Evolutionary conservation across 2,329 filamentous ascomycete genomes (phyloP), one percentile per base, ranked within the genome.

Genomic region (Geosmithia morbida): DNA sequence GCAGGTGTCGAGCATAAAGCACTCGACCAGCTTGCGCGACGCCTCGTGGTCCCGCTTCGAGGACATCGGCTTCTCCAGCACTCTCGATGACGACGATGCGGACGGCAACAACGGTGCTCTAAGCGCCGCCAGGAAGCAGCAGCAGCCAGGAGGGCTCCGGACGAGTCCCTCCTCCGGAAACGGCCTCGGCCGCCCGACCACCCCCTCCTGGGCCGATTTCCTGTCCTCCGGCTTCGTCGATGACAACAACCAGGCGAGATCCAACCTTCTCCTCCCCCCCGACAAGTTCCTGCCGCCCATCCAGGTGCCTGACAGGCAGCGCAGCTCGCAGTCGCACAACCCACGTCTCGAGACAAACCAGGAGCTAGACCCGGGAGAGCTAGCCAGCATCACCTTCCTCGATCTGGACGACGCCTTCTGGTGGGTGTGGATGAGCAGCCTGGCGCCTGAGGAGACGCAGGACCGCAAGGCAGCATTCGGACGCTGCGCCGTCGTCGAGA

Each of bases 351-450:
- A 88, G 53, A 74, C 73, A 14, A 79, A 85, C 47, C 66, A 66
- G 20, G 71, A 78, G 41, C 70, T 96, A 0, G 88, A 96, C 53
- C 92, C 90, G 0, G 92, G 88, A 46, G 92, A 98, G 70, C 74
- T 98, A 49, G 92, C 92, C 29, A 97, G 88, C 60, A 95, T 98
- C 58, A 85, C 78, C 20, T 76, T 76, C 39, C 77, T 97, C 49
- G 83, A 92, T 52, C 72, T 98, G 5, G 92, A 98, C 56, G 90
- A 97, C 61, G 84, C 88, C 1, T 98, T 98, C 63, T 98, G 92
- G 92, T 97, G 92, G 90, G 92, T 97, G 3, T 98, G 92, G 92
- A 97, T 98, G 74, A 94, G 81, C 55, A 97, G 90, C 71, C 69
- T 98, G 57, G 88, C 90, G 1, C 85, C 81, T 1, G 92, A 98